Base-by-base conservation (phyloP, 148 eudicot species). In the Bassia scoparia region DNA sequence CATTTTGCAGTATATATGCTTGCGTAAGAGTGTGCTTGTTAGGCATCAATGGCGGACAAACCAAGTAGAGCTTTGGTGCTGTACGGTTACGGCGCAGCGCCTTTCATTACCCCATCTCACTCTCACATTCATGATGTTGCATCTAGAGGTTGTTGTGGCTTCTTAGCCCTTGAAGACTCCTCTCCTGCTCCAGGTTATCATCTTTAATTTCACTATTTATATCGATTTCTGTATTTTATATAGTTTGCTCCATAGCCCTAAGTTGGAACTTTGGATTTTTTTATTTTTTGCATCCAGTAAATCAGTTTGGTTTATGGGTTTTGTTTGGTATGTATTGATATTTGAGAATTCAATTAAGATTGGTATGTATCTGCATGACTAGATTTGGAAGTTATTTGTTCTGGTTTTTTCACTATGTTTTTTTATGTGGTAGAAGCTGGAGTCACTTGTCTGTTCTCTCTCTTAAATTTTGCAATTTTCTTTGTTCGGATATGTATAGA, bases 31-130 rank as follows among this genome's bases (percentile, higher is more conserved):
- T 18, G 38, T 46, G 35, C 9, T 21, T 24, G 30, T 20, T 58
- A 31, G 21, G 31, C 35, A 27, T 63, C 26, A 77, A 93, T 93
- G 98, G 98, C 97, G 67, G 98, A 93, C 83, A 95, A 91, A 78
- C 83, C 98, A 46, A 95, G 98, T 82, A 89, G 91, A 83, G 88
- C 85, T 18, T 74, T 95, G 71, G 81, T 95, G 58, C 21, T 95
- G 59, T 89, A 84, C 76, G 98, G 97, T 18, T 88, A 89, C 55
- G 97, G 93, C 31, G 77, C 91, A 61, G 96, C 96, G 73, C 79
- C 81, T 50, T 76, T 69, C 61, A 59, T 91, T 76, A 64, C 76
- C 53, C 83, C 84, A 27, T 72, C 84, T 37, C 97, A 93, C 27
- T 61, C 81, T 61, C 89, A 91, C 76, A 74, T 95, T 74, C 88